Evolutionary conservation across 2,329 filamentous ascomycete species (phyloP).

Genomic region (Lachnellula arida): DNA sequence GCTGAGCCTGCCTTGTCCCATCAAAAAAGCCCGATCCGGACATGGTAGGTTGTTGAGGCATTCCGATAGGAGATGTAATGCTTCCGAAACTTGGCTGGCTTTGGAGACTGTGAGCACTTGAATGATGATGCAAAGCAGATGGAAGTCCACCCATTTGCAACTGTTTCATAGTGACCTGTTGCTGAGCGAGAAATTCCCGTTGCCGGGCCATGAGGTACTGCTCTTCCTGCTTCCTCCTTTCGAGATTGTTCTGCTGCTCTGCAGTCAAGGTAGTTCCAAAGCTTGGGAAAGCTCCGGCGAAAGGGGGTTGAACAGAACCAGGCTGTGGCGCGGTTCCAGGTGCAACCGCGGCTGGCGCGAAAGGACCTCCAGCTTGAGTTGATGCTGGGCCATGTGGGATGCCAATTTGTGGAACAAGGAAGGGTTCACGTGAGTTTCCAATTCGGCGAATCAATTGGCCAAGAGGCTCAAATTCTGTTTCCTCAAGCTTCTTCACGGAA

Average conservation of each 20-base stretch:
- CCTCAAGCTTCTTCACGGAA: constrained; percentile 90
- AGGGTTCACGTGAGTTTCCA: constrained; percentile 94
- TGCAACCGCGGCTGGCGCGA: constrained; percentile 34
- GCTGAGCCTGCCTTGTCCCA: constrained; percentile 39
- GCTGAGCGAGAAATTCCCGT: constrained; percentile 85
- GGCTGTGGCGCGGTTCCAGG: constrained; percentile 41
- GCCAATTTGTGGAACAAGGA: constrained; percentile 94
- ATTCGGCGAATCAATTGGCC: constrained; percentile 93
- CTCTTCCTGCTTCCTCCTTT: constrained; percentile 95
- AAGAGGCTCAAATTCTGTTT: constrained; percentile 88
- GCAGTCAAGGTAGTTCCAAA: constrained; percentile 96
- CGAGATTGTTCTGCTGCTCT: constrained; percentile 95
- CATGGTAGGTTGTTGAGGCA: constrained; percentile 48
- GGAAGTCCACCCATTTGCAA: constrained; percentile 56
- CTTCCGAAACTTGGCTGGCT: constrained; percentile 96
- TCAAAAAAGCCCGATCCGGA: constrained; percentile 66
- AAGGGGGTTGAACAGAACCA: constrained; percentile 73
- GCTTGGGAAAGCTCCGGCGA: constrained; percentile 89
- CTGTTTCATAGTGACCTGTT: constrained; percentile 72
- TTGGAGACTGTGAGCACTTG: constrained; percentile 90
- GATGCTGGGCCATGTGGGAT: constrained; percentile 79
- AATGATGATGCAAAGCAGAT: constrained; percentile 76
- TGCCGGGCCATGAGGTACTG: constrained; percentile 96
- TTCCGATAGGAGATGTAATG: constrained; percentile 77
- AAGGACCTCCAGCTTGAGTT: constrained; percentile 34